These are phyloP conservation scores for Polygonum aviculare DNA, from an alignment of 148 eudicot genomes.

Conservation along the genomic window DNA sequence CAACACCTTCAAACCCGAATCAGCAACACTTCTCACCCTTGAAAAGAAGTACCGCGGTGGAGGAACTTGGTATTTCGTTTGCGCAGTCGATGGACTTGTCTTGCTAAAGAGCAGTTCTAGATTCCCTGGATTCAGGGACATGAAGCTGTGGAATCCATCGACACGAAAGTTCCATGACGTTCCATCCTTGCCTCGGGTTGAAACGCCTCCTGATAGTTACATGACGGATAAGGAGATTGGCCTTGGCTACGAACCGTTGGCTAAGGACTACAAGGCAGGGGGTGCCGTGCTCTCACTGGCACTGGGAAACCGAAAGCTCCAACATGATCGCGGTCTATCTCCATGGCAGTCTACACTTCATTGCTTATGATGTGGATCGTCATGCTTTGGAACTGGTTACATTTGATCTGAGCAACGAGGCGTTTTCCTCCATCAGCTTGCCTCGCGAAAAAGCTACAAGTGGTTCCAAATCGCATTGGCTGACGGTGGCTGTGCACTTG, in stretches of 20 bases:
- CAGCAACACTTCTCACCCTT: background rate
- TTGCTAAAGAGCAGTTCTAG: background rate
- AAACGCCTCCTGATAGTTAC: background rate
- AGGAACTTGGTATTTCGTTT: background rate
- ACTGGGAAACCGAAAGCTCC: too few relatives aligned
- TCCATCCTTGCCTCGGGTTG: background rate
- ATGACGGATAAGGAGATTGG: background rate
- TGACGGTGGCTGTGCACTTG: too few relatives aligned
- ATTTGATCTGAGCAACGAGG: background rate
- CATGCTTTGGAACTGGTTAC: background rate
- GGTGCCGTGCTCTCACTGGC: background rate
- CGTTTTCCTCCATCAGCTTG: background rate
- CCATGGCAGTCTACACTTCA: background rate
- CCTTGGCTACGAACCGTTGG: background rate
- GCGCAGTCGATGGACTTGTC: background rate
- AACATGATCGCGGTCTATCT: background rate
- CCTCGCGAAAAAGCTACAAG: too few relatives aligned
- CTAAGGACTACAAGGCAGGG: background rate
- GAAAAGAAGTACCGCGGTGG: background rate
- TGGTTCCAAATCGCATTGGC: too few relatives aligned
- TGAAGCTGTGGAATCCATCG: background rate
- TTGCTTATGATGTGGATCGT: background rate
- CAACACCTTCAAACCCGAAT: background rate
- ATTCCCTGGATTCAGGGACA: background rate
- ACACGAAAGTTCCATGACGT: background rate